Conservation (phyloP, 768 basidiomycete genomes). For the Suillus alpinus region DNA sequence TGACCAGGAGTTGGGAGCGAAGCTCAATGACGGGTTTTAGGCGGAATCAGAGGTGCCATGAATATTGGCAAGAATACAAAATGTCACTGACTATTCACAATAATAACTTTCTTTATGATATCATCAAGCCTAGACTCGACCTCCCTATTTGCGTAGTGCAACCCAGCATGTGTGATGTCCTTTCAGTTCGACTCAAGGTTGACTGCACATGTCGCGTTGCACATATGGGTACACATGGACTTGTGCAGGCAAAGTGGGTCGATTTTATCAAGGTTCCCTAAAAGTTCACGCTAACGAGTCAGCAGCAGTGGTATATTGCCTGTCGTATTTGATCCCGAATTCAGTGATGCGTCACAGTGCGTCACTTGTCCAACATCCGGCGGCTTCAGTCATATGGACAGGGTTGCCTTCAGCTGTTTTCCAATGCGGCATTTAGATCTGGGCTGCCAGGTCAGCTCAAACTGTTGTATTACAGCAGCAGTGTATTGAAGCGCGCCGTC, state of each 20-base stretch:
- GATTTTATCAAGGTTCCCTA: background rate
- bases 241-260: background rate
- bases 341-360: background rate
- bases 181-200: background rate
- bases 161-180: background rate
- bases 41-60: conserved; percentile 8
- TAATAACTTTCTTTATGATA: background rate
- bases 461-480: background rate
- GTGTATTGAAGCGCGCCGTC: background rate
- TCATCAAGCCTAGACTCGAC: background rate
- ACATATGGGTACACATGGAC: background rate
- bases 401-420: background rate
- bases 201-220: background rate
- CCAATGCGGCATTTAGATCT: background rate
- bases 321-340: background rate
- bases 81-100: background rate
- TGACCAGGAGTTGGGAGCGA: conserved; percentile 34
- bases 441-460: background rate
- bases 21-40: conserved; percentile 29
- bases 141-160: background rate
- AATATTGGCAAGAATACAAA: too few species aligned
- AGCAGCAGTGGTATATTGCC: background rate
- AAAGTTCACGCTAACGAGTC: background rate
- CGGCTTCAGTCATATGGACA: background rate
- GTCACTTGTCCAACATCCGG: background rate